Evolutionary conservation across 73 alveolate genomes (phyloP), one percentile per base, ranked within the genome.

Genomic region (Paramecium tetraurelia): DNA sequence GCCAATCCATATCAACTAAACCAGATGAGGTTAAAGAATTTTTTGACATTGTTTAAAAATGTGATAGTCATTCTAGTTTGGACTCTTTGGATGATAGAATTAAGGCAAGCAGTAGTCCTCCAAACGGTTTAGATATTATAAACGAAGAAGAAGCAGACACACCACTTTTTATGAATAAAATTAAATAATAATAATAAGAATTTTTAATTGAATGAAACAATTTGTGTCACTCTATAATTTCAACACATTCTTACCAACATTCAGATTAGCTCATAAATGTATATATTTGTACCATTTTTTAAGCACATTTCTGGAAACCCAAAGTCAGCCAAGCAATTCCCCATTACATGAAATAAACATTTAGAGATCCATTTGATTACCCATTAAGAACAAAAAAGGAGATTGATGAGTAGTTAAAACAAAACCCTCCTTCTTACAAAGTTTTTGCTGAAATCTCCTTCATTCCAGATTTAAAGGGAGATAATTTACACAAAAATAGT

Each of bases 341-440:
- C 6, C 85, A 59, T 24, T 92, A 93, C 83, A 85, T 58, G 80
- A 20, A 92, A 58, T 33, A 57, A 33, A 92, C 58, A 12, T 86
- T 53, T 29, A 85, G 95, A 86, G 95, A 92, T 59, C 95, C 95
- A n/a, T 92, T 92, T 68, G 95, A 92, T 22, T 92, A 92, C 38
- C 95, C 94, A 14, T 85, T 92, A 27, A 58, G 95, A 48, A 33
- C 94, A 43, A 83, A 59, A 72, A 38, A 50, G 20, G 95, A 92
- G 63, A 85, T 92, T 9, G 59, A 84, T 48, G 53, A 46, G 33
- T 77, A 92, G 33, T 41, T 92, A 35, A 31, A 50, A 8, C 11
- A 18, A 16, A 72, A 72, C 58, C 95, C 95, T n/a, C 83, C 71
- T 9, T 58, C 22, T 21, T 27, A 57, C 58, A 1, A 44, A 36